Evolutionary conservation across 768 basidiomycete genomes (phyloP).

Genomic region (Trametes cubensis): DNA sequence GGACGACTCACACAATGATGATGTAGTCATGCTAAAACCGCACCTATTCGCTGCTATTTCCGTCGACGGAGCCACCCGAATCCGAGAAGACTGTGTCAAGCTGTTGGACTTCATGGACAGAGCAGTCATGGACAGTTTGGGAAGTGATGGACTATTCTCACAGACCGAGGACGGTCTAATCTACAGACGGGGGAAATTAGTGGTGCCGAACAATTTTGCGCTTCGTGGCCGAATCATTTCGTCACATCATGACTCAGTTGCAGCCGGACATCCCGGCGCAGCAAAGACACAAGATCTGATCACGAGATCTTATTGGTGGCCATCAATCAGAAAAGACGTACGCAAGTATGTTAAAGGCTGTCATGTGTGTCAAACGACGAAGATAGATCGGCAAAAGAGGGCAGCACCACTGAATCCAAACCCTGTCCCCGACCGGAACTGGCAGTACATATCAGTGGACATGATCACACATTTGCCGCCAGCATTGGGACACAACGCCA

Average conservation of each 20-base stretch:
- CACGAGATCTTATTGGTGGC: conserved; percentile 36
- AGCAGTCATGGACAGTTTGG: conserved; percentile 37
- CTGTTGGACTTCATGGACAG: conserved; percentile 30
- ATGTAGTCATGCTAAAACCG: not conserved
- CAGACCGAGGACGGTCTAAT: conserved; percentile 34
- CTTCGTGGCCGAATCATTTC: conserved; percentile 1
- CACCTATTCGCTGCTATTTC: not conserved
- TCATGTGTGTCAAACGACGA: conserved; percentile 32
- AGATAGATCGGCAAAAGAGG: conserved; percentile 19
- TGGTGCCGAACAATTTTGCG: not conserved
- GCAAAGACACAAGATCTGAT: conserved; percentile 31
- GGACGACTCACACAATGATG: not conserved
- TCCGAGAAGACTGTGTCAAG: not conserved
- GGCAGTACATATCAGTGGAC: conserved; percentile 20
- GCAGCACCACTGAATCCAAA: conserved; percentile 25
- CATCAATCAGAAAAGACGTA: conserved; percentile 26
- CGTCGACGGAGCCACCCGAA: not conserved
- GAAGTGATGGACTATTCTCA: conserved; percentile 25
- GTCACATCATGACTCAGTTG: conserved; percentile 30
- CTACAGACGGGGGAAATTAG: conserved; percentile 10
- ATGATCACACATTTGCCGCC: conserved; percentile 29
- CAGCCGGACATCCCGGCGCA: conserved; percentile 35
- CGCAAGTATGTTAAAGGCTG: conserved; percentile 33
- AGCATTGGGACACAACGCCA: conserved; percentile 21
- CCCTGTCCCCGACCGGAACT: conserved; percentile 10